phyloP scores from a whole-genome alignment of 1,284 basidiomycete genomes.

The Malassezia equina region DNA sequence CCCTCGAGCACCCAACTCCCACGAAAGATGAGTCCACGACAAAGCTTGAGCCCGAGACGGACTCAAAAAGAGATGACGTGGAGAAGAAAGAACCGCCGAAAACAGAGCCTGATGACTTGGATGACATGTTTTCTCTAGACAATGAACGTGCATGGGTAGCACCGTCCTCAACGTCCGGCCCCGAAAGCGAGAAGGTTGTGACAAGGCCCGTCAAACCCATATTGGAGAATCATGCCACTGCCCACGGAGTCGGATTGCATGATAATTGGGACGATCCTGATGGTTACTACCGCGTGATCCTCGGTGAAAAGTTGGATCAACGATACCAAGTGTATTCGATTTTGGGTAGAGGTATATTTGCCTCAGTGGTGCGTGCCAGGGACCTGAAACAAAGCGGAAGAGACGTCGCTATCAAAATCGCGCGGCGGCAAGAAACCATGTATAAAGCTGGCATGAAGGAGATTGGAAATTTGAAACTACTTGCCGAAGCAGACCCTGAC shows the following conservation, averaged over 20 bases:
- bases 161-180: background rate
- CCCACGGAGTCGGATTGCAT: constrained; percentile 39
- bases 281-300: constrained; percentile 87
- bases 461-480: constrained; percentile 72
- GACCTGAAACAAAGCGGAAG: constrained; percentile 49
- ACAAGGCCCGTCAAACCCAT: background rate
- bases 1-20: background rate
- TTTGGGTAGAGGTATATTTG: constrained; percentile 97
- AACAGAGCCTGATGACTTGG: constrained; percentile 32
- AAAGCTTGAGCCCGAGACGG: background rate
- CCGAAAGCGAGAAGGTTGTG: constrained; percentile 21
- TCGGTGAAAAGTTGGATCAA: constrained; percentile 80
- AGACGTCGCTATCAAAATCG: constrained; percentile 96
- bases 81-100: background rate
- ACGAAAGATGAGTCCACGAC: background rate
- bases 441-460: constrained; percentile 91
- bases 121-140: constrained; percentile 43
- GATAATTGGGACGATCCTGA: constrained; percentile 67
- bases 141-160: constrained; percentile 15
- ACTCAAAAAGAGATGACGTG: background rate
- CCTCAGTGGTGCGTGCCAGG: constrained; percentile 82
- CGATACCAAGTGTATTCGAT: constrained; percentile 89
- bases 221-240: background rate
- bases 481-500: constrained; percentile 78
- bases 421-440: constrained; percentile 94